Percentiles rank a stretch among this genome's conserved stretches.
These are phyloP conservation scores for Fusarium setosum DNA, from an alignment of 2,329 filamentous ascomycete species.

Conservation along the genomic window DNA sequence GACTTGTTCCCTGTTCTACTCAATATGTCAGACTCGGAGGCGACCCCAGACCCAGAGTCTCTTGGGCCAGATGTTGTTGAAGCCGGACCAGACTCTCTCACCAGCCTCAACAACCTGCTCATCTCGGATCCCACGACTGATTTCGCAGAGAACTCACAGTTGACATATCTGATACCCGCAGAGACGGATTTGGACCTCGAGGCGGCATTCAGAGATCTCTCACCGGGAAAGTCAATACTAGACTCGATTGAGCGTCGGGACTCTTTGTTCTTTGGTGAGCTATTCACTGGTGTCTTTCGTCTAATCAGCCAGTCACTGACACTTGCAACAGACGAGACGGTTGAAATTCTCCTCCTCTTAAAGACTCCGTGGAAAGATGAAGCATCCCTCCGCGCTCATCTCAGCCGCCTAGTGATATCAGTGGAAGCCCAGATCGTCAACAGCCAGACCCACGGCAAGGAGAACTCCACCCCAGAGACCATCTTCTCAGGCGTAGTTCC, in stretches of 20 bases:
- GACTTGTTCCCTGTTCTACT: not conserved
- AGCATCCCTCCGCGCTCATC: conserved; percentile 65
- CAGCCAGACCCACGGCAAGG: conserved; percentile 60
- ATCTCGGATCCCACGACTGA: conserved; percentile 40
- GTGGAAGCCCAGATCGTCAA: conserved; percentile 76
- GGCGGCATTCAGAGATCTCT: conserved; percentile 58
- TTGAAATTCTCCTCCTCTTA: conserved; percentile 76
- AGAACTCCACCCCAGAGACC: conserved; percentile 63
- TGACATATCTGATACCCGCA: conserved; percentile 71
- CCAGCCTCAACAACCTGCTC: conserved; percentile 36
- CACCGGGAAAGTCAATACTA: conserved; percentile 60
- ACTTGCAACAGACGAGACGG: conserved; percentile 73
- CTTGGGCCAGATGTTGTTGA: conserved; percentile 27
- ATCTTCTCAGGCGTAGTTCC: conserved; percentile 68
- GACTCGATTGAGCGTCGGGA: conserved; percentile 71
- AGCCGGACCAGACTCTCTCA: conserved; percentile 35
- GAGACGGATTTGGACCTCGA: conserved; percentile 66
- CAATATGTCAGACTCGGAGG: conserved; percentile 37
- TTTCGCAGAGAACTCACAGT: conserved; percentile 68
- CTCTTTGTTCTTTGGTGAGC: conserved; percentile 78
- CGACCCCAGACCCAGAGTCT: conserved; percentile 30
- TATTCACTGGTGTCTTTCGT: conserved; percentile 32
- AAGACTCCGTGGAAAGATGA: conserved; percentile 71
- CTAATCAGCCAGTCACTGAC: conserved; percentile 54
- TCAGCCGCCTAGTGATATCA: conserved; percentile 72